A percentile compares a stretch with the other conserved stretches of the same genome.
Evolutionary conservation across 202 grass and related monocot species (phyloP).

Genomic region (Setaria italica): DNA sequence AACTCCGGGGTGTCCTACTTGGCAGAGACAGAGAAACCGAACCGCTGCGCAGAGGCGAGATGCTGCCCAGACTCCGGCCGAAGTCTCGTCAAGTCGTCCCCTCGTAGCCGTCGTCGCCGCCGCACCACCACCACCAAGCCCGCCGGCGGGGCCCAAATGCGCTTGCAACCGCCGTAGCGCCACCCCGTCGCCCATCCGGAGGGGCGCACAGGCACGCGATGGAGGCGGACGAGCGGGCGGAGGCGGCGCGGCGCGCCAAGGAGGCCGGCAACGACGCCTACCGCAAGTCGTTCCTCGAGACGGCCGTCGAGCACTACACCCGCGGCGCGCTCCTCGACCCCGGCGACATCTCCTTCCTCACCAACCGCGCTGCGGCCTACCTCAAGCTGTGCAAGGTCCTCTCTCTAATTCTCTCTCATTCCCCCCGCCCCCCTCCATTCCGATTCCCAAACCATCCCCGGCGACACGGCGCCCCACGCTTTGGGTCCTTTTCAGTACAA

Average conservation of each 20-base stretch:
- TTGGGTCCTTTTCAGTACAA: constrained; percentile 36
- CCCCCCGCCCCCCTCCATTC: neutral
- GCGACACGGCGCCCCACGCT: neutral
- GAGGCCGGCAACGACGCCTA: constrained; percentile 66
- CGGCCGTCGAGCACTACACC: constrained; percentile 65
- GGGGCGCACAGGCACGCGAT: constrained; percentile 12
- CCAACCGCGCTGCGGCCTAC: constrained; percentile 65
- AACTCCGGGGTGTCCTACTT: neutral
- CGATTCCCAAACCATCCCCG: neutral
- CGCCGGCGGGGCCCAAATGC: neutral
- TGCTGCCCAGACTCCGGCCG: neutral
- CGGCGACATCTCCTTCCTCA: constrained; percentile 62
- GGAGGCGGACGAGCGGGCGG: constrained; percentile 39
- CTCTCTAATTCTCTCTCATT: neutral
- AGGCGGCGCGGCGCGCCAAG: constrained; percentile 58
- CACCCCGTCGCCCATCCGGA: neutral
- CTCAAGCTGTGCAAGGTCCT: constrained; percentile 59
- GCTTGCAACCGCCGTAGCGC: neutral
- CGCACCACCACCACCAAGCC: neutral
- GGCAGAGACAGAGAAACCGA: neutral
- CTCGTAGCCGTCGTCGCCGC: neutral
- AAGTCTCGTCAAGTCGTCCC: constrained; percentile 28
- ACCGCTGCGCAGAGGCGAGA: neutral
- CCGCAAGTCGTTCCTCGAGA: constrained; percentile 59
- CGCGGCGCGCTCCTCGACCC: constrained; percentile 53